Evolutionary conservation across 768 basidiomycete genomes (phyloP).

Genomic region (Hygrophoropsis aurantiaca): DNA sequence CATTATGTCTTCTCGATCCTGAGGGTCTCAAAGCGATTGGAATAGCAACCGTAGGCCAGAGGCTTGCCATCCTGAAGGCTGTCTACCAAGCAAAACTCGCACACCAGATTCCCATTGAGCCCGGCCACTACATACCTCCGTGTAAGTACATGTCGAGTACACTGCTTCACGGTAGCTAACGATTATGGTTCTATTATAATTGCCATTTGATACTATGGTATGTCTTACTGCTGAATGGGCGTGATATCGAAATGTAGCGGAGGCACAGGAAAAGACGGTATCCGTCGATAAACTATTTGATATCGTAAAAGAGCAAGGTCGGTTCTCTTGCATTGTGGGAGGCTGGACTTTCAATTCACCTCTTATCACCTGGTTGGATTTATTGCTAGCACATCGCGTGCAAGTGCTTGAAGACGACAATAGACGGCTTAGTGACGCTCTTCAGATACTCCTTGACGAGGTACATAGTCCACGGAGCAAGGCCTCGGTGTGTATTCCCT

Average conservation of each 20-base stretch:
- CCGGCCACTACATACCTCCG: constrained; percentile 85
- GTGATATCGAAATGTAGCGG: constrained; percentile 40
- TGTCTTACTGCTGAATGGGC: constrained; percentile 1
- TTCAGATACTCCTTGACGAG: constrained; percentile 70
- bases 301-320: constrained; percentile 76
- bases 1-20: constrained; percentile 80
- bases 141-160: constrained; percentile 50
- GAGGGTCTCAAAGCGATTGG: constrained; percentile 86
- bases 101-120: constrained; percentile 78
- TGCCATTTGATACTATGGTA: constrained; percentile 10
- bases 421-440: constrained; percentile 56
- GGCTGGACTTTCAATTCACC: background rate
- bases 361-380: constrained; percentile 7
- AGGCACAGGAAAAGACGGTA: constrained; percentile 53
- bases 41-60: constrained; percentile 86
- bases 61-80: constrained; percentile 87
- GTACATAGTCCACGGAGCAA: constrained; percentile 45
- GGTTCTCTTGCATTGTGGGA: constrained; percentile 10
- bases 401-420: constrained; percentile 77
- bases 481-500: constrained; percentile 14
- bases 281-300: constrained; percentile 67
- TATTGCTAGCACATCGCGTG: constrained; percentile 60
- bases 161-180: constrained; percentile 5
- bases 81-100: constrained; percentile 88
- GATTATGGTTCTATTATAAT: constrained; percentile 28